Evolutionary conservation across 2,329 filamentous ascomycete genomes (phyloP).

Genomic region (Mycosphaerella sp.): DNA sequence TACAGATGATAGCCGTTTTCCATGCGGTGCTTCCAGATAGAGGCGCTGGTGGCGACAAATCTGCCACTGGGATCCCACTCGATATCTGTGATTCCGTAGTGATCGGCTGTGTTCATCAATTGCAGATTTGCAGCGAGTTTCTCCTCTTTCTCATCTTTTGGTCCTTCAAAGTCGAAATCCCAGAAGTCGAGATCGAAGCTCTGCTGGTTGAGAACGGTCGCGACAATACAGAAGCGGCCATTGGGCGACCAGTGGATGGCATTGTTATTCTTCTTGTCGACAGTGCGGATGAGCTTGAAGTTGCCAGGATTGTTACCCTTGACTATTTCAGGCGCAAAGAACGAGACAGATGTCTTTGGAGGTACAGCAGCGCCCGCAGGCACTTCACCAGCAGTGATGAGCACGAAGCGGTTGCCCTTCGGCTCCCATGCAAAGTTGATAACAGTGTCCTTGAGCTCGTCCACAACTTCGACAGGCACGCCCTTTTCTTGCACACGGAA

Average conservation of each 20-base stretch:
- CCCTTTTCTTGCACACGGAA: slow-evolving; percentile 98
- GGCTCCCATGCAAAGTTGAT: slow-evolving; percentile 99
- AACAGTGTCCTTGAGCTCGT: slow-evolving; percentile 95
- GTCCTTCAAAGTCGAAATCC: slow-evolving; percentile 96
- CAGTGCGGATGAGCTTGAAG: slow-evolving; percentile 90
- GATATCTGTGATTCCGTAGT: slow-evolving; percentile 95
- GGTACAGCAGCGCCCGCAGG: slow-evolving; percentile 70
- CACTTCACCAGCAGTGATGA: slow-evolving; percentile 89
- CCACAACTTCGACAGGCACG: slow-evolving; percentile 94
- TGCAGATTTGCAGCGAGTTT: slow-evolving; percentile 91
- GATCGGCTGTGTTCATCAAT: slow-evolving; percentile 86
- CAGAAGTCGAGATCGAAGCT: slow-evolving; percentile 96
- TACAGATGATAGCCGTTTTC: slow-evolving; percentile 99
- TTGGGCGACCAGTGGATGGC: slow-evolving; percentile 98
- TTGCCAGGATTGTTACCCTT: slow-evolving; percentile 78
- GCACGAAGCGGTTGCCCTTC: slow-evolving; percentile 92
- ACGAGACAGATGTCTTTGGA: slow-evolving; percentile 89
- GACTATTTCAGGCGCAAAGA: slow-evolving; percentile 93
- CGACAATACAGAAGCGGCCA: slow-evolving; percentile 90
- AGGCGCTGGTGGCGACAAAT: slow-evolving; percentile 88
- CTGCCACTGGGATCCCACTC: slow-evolving; percentile 97
- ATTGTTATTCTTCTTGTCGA: slow-evolving; percentile 99
- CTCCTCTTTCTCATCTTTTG: slow-evolving; percentile 82
- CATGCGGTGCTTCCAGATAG: slow-evolving; percentile 97
- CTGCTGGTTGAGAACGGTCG: slow-evolving; percentile 85